These are phyloP conservation scores for Tubosaeta brunneosetosa DNA, from an alignment of 768 basidiomycete species.

Conservation along the genomic window DNA sequence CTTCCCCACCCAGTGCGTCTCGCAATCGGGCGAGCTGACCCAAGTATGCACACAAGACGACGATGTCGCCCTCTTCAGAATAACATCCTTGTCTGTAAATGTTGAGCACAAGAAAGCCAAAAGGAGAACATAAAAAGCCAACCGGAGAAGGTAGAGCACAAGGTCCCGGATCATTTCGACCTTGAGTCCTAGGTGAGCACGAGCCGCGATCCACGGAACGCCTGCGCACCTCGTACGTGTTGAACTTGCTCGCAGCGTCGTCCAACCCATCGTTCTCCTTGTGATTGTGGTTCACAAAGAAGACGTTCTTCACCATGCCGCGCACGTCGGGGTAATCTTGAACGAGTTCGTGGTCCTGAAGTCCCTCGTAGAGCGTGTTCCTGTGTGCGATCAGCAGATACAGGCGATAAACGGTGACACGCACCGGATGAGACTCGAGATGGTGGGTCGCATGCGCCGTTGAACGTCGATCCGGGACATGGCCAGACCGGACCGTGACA, in stretches of 20 bases:
- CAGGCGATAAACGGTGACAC: neutral
- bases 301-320: constrained; percentile 61
- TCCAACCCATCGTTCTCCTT: constrained; percentile 55
- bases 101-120: neutral
- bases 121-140: neutral
- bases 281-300: constrained; percentile 62
- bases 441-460: constrained; percentile 68
- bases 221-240: constrained; percentile 69
- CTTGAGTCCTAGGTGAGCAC: constrained; percentile 16
- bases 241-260: constrained; percentile 64
- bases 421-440: constrained; percentile 46
- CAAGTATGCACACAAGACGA: constrained; percentile 51
- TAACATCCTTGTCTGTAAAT: constrained; percentile 44
- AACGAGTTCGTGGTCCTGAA: constrained; percentile 56
- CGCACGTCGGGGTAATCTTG: constrained; percentile 48
- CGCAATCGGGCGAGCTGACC: constrained; percentile 46
- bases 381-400: constrained; percentile 23
- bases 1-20: constrained; percentile 38
- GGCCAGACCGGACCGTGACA: constrained; percentile 48
- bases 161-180: constrained; percentile 48
- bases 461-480: constrained; percentile 74
- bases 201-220: neutral
- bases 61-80: constrained; percentile 44
- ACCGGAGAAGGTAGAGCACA: constrained; percentile 47
- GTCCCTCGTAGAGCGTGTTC: constrained; percentile 54